Conservation (phyloP, 441 rosid species). For the Eugenia klotzschiana region DNA sequence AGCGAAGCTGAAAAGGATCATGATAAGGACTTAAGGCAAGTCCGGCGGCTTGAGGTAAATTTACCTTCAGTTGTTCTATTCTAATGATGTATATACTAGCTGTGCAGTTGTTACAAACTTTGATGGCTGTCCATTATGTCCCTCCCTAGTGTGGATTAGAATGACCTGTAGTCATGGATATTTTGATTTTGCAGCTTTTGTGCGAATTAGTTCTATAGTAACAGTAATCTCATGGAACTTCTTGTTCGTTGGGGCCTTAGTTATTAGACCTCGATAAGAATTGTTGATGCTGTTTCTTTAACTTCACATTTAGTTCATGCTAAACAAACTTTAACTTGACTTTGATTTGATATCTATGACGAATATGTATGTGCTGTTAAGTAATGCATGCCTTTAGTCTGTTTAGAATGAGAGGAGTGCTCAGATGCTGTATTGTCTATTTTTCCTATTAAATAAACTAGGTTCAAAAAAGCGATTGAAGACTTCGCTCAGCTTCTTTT, state of each 20-base stretch:
- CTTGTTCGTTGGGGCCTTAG: not conserved
- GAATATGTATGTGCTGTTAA: not conserved
- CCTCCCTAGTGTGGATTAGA: not conserved
- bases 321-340: not conserved
- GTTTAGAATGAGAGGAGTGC: not conserved
- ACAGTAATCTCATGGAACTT: not conserved
- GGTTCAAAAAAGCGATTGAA: not conserved
- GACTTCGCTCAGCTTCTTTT: not conserved
- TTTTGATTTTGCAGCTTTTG: not conserved
- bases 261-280: not conserved
- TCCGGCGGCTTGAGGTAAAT: slow-evolving; percentile 72
- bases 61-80: not conserved
- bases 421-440: not conserved
- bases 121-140: not conserved
- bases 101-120: not conserved
- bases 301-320: not conserved
- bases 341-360: not conserved
- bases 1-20: slow-evolving; percentile 34
- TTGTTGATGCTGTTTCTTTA: not conserved
- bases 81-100: not conserved
- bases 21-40: slow-evolving; percentile 23
- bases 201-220: not conserved
- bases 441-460: not conserved
- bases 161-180: not conserved
- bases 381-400: not conserved